These are phyloP conservation scores for Triticum urartu DNA, from an alignment of 176 grass and related monocot species.

Conservation along the genomic window DNA sequence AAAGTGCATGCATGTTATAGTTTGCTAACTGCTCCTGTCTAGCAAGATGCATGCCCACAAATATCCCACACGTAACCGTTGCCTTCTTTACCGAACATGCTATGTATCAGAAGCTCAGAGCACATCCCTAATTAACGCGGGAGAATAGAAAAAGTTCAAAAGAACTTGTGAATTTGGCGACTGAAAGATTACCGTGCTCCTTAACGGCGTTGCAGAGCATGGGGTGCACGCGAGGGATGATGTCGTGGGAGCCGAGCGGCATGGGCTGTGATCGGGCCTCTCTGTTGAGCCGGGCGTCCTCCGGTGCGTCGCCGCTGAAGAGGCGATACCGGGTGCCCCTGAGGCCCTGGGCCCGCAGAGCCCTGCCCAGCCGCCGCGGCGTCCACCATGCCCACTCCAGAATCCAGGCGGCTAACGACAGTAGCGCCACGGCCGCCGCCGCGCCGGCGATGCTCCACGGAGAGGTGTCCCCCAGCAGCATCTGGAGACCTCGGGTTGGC, in stretches of 20 bases:
- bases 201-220: slow-evolving; percentile 11
- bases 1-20: too few species aligned
- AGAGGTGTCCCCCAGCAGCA: not conserved
- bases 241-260: slow-evolving; percentile 40
- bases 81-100: too few species aligned
- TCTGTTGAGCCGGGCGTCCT: slow-evolving; percentile 25
- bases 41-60: too few species aligned
- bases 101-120: too few species aligned
- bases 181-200: slow-evolving; percentile 23
- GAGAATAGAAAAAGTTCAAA: too few species aligned
- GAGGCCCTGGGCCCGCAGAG: slow-evolving; percentile 48
- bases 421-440: slow-evolving; percentile 6
- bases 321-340: slow-evolving; percentile 41
- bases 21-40: too few species aligned
- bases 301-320: slow-evolving; percentile 42
- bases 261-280: slow-evolving; percentile 33
- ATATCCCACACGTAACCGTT: too few species aligned
- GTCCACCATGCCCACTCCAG: slow-evolving; percentile 52
- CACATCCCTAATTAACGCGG: too few species aligned
- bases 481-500: too few species aligned
- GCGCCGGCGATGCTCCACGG: slow-evolving; percentile 27
- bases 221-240: slow-evolving; percentile 23
- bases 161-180: too few species aligned
- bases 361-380: slow-evolving; percentile 44
- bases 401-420: slow-evolving; percentile 21